Base-by-base conservation (phyloP, 257 asterid species). In the Buddleja alternifolia region DNA sequence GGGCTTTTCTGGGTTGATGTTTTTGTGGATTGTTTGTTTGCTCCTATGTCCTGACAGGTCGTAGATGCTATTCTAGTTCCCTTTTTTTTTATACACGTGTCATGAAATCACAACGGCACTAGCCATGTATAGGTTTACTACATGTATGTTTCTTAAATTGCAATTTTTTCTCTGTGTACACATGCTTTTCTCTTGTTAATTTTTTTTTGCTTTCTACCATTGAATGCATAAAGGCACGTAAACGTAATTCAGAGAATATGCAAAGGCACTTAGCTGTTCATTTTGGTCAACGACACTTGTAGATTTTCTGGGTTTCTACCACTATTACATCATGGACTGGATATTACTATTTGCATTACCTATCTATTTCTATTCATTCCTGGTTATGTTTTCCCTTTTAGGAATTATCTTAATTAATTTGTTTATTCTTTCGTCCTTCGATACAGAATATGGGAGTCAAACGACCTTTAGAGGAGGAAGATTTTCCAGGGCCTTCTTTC, bases 381-480 rank as follows among this genome's bases (percentile, higher is more conserved):
- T 66, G 40, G 23, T 10, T 29, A 17, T 15, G 9, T 29, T 39
- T 54, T 21, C 7, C 15, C 16, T 67, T 59, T 37, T 1, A 44
- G 25, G 37, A 46, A 47, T 46, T 45, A 19, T 59, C 36, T 46
- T 15, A 23, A 56, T 77, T 67, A 19, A 60, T 60, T 41, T 60
- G 12, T 25, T 41, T 63, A 10, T 55, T 58, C 52, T 9, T 23
- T 54, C 60, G 11, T 65, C 61, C 73, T 78, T 72, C 76, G 54
- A 73, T 21, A 40, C 71, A 81, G 75, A 73, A 66, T 39, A 91
- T 91, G 97, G 95, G 90, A 60, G 68, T 78, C 65, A 89, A 91
- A 73, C 82, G 97, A 48, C 85, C 87, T 23, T 75, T 73, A 9
- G 84, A 82, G 62, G 86, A 74, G 17, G 80, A 70, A 65, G 78